Evolutionary conservation across 495 filamentous ascomycete species (phyloP).

Genomic region (Penicillium simplicissimum): DNA sequence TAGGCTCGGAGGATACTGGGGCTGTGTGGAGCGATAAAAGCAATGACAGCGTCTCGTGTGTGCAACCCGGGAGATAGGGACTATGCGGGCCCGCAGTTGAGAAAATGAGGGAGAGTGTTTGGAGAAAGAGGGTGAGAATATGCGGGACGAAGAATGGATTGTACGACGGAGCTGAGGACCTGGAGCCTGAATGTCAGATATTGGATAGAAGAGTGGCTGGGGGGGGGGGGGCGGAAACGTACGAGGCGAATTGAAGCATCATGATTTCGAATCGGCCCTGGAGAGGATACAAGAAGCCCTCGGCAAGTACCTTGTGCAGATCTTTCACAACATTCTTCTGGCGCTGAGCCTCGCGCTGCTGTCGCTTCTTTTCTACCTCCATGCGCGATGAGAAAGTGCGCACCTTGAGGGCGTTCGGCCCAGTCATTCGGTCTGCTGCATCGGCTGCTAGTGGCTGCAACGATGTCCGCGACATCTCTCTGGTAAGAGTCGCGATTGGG

Average conservation of each 20-base stretch:
- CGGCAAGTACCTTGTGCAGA: constrained; percentile 70
- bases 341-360: constrained; percentile 44
- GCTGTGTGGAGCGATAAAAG: constrained; percentile 46
- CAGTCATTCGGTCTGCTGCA: constrained; percentile 65
- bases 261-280: constrained; percentile 49
- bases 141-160: constrained; percentile 47
- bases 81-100: constrained; percentile 51
- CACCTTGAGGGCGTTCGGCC: constrained; percentile 82
- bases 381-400: constrained; percentile 74
- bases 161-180: constrained; percentile 38
- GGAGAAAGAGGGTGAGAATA: constrained; percentile 51
- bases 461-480: constrained; percentile 64
- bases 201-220: background rate
- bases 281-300: constrained; percentile 82
- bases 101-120: constrained; percentile 52
- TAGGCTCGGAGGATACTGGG: constrained; percentile 54
- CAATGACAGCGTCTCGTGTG: constrained; percentile 46
- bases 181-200: constrained; percentile 15
- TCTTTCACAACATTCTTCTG: constrained; percentile 65
- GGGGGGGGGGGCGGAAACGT: constrained; percentile 15
- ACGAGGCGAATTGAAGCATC: constrained; percentile 48
- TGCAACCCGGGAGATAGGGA: constrained; percentile 45
- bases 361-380: constrained; percentile 64
- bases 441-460: constrained; percentile 76
- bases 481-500: constrained; percentile 62